A percentile compares a stretch with the other conserved stretches of the same genome.
Evolutionary conservation across 345 rosid species (phyloP).

Genomic region (Brassica napus): Da-Ae NC_063440.1:2006001-2006500

Average conservation of each 20-base stretch:
- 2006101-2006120: conserved; percentile 55
- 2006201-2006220: background rate
- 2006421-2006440: background rate
- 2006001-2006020: background rate
- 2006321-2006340: conserved; percentile 56
- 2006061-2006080: conserved; percentile 49
- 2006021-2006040: conserved; percentile 48
- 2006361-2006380: conserved; percentile 10
- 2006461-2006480: background rate
- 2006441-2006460: background rate
- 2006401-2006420: conserved; percentile 13
- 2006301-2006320: conserved; percentile 6
- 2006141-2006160: conserved; percentile 16
- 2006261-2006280: conserved; percentile 11
- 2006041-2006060: conserved; percentile 76
- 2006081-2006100: conserved; percentile 81
- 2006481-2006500: background rate
- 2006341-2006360: conserved; percentile 47
- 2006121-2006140: conserved; percentile 11
- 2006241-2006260: conserved; percentile 13
- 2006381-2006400: conserved; percentile 2
- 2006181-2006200: background rate
- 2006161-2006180: background rate
- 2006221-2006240: background rate
- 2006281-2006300: conserved; percentile 1